Evolutionary conservation across 176 grass and related monocot species (phyloP), one percentile per base, ranked within the genome.

Genomic region (Urochloa ruziziensis): DNA sequence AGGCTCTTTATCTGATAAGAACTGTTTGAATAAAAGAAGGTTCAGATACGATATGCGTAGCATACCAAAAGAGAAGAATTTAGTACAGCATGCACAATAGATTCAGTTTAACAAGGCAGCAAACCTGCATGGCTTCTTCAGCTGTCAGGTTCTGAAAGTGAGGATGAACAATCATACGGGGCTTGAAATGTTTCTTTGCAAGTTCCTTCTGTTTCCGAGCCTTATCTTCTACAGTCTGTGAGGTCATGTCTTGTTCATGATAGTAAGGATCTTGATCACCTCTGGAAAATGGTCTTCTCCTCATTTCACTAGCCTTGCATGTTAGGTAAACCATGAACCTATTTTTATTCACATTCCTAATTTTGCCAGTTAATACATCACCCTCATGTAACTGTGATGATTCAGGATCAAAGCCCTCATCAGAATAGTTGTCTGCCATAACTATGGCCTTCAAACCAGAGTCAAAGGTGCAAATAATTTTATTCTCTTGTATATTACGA

Each of bases 141-240:
- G 88, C 91, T 49, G 97, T 94, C 74, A 96, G 75, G 71, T 99
- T 96, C 77, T 96, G 93, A 72, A 99, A 99, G 79, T 91, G 87
- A 67, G 97, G 91, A 89, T 99, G 97, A 87, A 99, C 91, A 78
- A 99, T 99, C 93, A 99, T 96, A 60, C 97, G 87, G 42, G 91
- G 93, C 81, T 90, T 99, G 63, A 91, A 96, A 96, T 90, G 93
- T 61, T 94, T 99, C 85, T 92, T 94, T 40, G 87, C 91, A 64
- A 90, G 79, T 80, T 96, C 91, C 83, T 94, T 99, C 57, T 90
- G 77, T 88, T 94, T 94, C 12, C 86, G 85, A 36, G n/a, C 66
- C 81, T 94, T 99, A 43, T 99, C 93, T 82, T 81, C n/a, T 53
- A 87, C 77, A 80, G 48, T 89, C 15, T 47, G 91, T 51, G 49